Conservation (phyloP, 805 yeast species). For the Kazachstania africana region DNA sequence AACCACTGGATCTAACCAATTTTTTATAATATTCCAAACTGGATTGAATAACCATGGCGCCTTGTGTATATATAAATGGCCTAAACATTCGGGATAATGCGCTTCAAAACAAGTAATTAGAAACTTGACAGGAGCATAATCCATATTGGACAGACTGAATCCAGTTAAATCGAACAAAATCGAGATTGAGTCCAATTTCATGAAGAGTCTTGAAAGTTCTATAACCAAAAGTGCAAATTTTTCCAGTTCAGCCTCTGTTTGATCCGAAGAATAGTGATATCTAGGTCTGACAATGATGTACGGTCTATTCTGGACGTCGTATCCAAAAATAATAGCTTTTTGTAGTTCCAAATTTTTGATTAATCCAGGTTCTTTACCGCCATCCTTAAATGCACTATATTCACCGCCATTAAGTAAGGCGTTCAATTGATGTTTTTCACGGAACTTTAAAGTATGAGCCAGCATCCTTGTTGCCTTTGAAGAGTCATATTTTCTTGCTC, state of each 20-base stretch:
- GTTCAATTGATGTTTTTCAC: slow-evolving; percentile 54
- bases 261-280: slow-evolving; percentile 58
- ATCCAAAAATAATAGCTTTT: slow-evolving; percentile 66
- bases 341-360: slow-evolving; percentile 37
- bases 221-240: slow-evolving; percentile 63
- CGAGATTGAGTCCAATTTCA: slow-evolving; percentile 71
- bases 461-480: slow-evolving; percentile 61
- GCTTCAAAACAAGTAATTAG: slow-evolving; percentile 86
- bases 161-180: slow-evolving; percentile 79
- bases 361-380: slow-evolving; percentile 32
- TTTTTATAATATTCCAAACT: slow-evolving; percentile 84
- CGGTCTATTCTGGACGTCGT: slow-evolving; percentile 65
- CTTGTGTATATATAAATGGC: slow-evolving; percentile 71
- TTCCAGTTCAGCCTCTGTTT: slow-evolving; percentile 60
- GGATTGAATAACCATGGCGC: slow-evolving; percentile 97
- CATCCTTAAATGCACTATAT: slow-evolving; percentile 38
- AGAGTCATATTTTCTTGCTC: slow-evolving; percentile 81
- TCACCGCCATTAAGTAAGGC: slow-evolving; percentile 63
- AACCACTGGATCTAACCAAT: slow-evolving; percentile 95
- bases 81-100: slow-evolving; percentile 90
- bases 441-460: slow-evolving; percentile 66
- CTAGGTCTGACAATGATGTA: slow-evolving; percentile 72
- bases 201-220: slow-evolving; percentile 68
- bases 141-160: slow-evolving; percentile 86
- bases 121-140: slow-evolving; percentile 81